phyloP scores from a whole-genome alignment of 1,139 yeast genomes.

The Kurtzmaniella quercitrusa region DNA sequence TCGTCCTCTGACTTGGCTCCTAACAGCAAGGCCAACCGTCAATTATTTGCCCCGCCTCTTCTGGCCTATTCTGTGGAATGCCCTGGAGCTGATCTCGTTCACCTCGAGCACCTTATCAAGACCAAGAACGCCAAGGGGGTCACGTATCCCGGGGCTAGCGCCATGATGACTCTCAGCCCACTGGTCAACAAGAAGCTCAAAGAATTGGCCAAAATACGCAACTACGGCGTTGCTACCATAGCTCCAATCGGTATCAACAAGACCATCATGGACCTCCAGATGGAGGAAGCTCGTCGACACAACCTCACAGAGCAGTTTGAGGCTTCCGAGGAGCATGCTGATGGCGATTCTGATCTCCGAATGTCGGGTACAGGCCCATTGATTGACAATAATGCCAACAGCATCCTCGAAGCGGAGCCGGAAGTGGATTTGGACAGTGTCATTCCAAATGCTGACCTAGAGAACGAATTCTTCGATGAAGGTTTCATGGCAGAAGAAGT shows the following conservation, averaged over 20 bases:
- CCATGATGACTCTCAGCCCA: conserved; percentile 18
- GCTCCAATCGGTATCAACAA: conserved; percentile 54
- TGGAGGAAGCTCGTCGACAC: conserved; percentile 16
- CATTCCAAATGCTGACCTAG: conserved; percentile 39
- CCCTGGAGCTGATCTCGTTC: conserved; percentile 42
- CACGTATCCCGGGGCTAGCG: conserved; percentile 9
- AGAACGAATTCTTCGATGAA: conserved; percentile 24
- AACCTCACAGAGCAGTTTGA: conserved; percentile 12
- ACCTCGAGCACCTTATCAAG: conserved; percentile 29
- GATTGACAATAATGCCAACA: conserved; percentile 8
- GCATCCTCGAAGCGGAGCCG: conserved; percentile 9
- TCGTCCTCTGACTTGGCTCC: conserved; percentile 1
- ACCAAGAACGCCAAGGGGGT: conserved; percentile 12
- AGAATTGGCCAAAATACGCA: conserved; percentile 38
- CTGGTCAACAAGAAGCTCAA: conserved; percentile 34
- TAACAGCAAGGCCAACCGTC: conserved; percentile 9
- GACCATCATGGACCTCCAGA: conserved; percentile 48
- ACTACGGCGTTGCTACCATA: conserved; percentile 45
- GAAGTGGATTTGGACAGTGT: conserved; percentile 46
- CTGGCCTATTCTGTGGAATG: conserved; percentile 49
- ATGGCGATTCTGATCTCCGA: background rate
- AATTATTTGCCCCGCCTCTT: conserved; percentile 46
- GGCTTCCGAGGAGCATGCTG: conserved; percentile 5
- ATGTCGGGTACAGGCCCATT: conserved; percentile 1
- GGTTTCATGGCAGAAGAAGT: conserved; percentile 57